These are phyloP conservation scores for Colletotrichum musicola DNA, from an alignment of 2,329 filamentous ascomycete species.

Conservation along the genomic window DNA sequence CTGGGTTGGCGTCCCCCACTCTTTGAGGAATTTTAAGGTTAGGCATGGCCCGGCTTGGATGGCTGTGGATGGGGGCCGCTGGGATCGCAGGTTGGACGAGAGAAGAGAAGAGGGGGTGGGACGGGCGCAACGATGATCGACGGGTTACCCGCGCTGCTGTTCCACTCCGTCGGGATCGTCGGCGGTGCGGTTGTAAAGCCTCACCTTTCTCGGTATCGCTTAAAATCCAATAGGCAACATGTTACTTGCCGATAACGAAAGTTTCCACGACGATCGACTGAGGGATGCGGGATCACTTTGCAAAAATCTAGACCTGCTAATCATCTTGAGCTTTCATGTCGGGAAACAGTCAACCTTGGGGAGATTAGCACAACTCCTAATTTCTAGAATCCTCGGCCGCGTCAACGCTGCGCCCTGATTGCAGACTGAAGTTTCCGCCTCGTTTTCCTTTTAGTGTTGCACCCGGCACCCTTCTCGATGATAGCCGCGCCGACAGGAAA, in stretches of 20 bases:
- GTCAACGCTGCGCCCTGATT: background rate
- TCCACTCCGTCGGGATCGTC: slow-evolving; percentile 16
- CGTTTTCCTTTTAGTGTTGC: no score
- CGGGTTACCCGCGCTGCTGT: slow-evolving; percentile 13
- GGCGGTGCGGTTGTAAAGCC: background rate
- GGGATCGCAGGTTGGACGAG: background rate
- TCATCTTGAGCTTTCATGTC: background rate
- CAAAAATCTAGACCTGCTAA: no score
- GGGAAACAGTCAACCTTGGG: background rate
- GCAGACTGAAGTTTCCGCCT: slow-evolving; percentile 22
- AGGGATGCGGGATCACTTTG: no score
- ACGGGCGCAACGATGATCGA: slow-evolving; percentile 19
- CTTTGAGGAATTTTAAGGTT: no score
- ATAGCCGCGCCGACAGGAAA: background rate
- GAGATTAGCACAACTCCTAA: background rate
- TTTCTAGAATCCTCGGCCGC: slow-evolving; percentile 9
- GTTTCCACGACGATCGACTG: background rate
- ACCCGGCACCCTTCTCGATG: no score
- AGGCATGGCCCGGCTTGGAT: no score
- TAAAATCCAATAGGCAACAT: background rate
- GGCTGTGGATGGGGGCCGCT: no score
- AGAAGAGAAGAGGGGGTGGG: no score
- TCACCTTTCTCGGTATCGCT: background rate
- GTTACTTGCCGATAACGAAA: background rate
- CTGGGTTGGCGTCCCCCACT: no score